Evolutionary conservation across 1,284 basidiomycete species (phyloP).

Genomic region (Cryptococcus depauperatus): DNA sequence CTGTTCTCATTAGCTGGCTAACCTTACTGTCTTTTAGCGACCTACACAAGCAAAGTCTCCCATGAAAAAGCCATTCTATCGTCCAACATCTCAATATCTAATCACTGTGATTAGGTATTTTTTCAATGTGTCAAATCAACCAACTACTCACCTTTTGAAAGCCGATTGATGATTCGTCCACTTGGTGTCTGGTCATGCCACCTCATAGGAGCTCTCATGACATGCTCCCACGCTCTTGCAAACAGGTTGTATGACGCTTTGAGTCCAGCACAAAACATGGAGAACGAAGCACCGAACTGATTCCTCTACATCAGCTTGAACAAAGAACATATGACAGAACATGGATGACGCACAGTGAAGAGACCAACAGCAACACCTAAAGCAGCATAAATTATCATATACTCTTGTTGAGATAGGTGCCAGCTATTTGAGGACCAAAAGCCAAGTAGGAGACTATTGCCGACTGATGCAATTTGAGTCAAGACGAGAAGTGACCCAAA

Average conservation of each 20-base stretch:
- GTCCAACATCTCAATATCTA: conserved; percentile 31
- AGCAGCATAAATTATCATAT: conserved; percentile 32
- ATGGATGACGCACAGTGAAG: conserved; percentile 10
- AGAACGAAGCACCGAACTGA: conserved; percentile 17
- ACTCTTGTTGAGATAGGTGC: conserved; percentile 24
- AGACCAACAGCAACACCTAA: conserved; percentile 13
- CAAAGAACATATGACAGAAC: background rate
- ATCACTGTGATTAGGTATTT: background rate
- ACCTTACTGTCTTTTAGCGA: no score
- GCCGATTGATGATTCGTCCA: conserved; percentile 57
- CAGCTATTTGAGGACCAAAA: conserved; percentile 30
- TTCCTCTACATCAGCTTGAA: background rate
- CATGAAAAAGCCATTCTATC: conserved; percentile 20
- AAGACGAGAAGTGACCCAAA: conserved; percentile 15
- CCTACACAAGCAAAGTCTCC: conserved; percentile 22
- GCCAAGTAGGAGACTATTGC: conserved; percentile 27
- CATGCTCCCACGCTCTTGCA: conserved; percentile 16
- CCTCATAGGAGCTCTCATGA: conserved; percentile 19
- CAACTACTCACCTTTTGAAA: conserved; percentile 47
- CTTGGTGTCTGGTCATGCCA: conserved; percentile 31
- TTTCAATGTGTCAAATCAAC: background rate
- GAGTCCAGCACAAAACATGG: conserved; percentile 20
- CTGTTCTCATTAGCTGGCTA: no score
- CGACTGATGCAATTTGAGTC: conserved; percentile 23
- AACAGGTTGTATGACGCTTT: conserved; percentile 23